Base-by-base conservation (phyloP, 768 basidiomycete genomes). In the Tremella yokohamensis region DNA sequence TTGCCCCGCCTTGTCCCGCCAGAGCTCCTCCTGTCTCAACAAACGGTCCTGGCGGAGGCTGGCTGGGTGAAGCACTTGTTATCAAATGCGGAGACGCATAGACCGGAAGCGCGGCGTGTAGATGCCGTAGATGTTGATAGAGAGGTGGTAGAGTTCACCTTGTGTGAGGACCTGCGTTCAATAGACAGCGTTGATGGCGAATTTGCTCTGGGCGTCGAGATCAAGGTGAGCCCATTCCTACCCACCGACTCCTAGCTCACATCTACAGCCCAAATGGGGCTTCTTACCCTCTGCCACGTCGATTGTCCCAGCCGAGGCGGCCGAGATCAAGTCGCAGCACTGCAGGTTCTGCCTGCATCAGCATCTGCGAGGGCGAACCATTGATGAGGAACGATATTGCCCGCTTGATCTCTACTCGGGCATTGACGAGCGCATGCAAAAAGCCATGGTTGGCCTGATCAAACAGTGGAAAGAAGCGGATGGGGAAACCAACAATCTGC, bases 271-370 rank as follows among this genome's bases (percentile, higher is more conserved):
- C 29, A 99, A 99, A 80, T 99, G 94, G 93, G 90, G 85, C 2
- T 96, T 99, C 76, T 77, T 97, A 39, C 91, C 94, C 1, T 81
- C 79, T 29, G 29, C 62, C 69, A 81, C 4, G 63, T 68, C 1
- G 81, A 86, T 75, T 79, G 92, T 38, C 87, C 90, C 6, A 65
- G 19, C 79, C 2, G 76, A 78, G 39, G 87, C 85, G 1, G 79
- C 75, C 13, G 58, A 68, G 0, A 76, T 84, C 64, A 97, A 97
- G 80, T 80, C 80, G 7, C 78, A 76, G 39, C 86, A 87, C 15
- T 94, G 92, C 79, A 83, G 94, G 62, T 93, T 90, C 75, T 92
- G 90, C 74, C 88, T 97, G 87, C 90, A 97, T 74, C 80, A 84
- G 1, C 80, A 83, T 58, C 54, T 61, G 19, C 26, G 49, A 16